Conservation (phyloP, 805 yeast genomes). For the Sugiyamaella americana region DNA sequence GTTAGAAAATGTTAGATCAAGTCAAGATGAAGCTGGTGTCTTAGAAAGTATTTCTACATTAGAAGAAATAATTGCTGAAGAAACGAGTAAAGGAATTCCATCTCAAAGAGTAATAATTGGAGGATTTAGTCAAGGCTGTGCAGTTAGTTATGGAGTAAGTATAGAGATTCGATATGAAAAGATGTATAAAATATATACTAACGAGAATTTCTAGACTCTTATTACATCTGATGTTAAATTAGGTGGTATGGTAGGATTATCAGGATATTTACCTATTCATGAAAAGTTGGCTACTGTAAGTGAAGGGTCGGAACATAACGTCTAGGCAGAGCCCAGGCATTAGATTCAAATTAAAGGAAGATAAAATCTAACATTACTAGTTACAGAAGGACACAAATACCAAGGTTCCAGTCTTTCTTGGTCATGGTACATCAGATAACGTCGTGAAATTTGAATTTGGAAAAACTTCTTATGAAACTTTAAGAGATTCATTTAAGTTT, state of each 20-base stretch:
- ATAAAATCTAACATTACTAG: no score
- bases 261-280: constrained; percentile 57
- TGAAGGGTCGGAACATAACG: no score
- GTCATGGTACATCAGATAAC: constrained; percentile 80
- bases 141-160: constrained; percentile 46
- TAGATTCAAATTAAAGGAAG: no score
- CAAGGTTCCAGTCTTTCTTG: constrained; percentile 74
- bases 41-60: constrained; percentile 28
- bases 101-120: constrained; percentile 68
- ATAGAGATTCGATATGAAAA: neutral
- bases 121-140: constrained; percentile 95
- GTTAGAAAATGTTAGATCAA: constrained; percentile 25
- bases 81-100: constrained; percentile 33
- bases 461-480: constrained; percentile 39
- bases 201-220: constrained; percentile 16
- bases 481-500: constrained; percentile 42
- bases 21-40: constrained; percentile 37
- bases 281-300: constrained; percentile 20
- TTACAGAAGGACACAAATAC: constrained; percentile 38
- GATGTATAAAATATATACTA: neutral
- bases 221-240: constrained; percentile 40
- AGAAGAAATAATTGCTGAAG: constrained; percentile 26
- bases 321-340: neutral
- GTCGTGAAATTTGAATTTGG: constrained; percentile 46
- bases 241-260: constrained; percentile 71